phyloP scores from a whole-genome alignment of 2,329 filamentous ascomycete species.

The Ramularia collo-cygni region DNA sequence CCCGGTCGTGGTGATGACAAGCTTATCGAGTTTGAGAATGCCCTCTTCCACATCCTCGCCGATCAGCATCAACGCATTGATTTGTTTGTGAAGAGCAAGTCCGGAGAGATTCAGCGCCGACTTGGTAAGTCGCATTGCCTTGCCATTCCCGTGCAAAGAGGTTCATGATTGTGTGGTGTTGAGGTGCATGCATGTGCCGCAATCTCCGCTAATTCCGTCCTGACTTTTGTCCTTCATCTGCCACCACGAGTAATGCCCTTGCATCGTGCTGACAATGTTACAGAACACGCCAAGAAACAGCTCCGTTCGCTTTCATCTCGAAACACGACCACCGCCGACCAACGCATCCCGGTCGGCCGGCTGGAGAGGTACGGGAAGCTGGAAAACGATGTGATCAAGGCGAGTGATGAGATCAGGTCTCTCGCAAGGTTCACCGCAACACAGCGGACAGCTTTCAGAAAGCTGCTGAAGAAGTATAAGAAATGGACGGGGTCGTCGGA shows the following conservation, averaged over 20 bases:
- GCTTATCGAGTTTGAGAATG: constrained; percentile 58
- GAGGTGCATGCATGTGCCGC: constrained; percentile 1
- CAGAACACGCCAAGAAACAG: constrained; percentile 25
- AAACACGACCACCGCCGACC: constrained; percentile 15
- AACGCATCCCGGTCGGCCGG: constrained; percentile 37
- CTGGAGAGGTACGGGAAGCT: constrained; percentile 46
- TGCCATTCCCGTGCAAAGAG: background rate
- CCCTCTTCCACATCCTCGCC: constrained; percentile 64
- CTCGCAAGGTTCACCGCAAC: constrained; percentile 66
- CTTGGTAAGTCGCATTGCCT: constrained; percentile 47
- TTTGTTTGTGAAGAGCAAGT: constrained; percentile 73
- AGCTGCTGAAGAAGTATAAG: constrained; percentile 80
- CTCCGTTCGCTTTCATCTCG: constrained; percentile 22
- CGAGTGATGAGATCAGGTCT: constrained; percentile 64
- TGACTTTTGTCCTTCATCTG: no score
- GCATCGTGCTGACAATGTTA: constrained; percentile 4
- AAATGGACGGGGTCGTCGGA: constrained; percentile 74
- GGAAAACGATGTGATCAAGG: constrained; percentile 47
- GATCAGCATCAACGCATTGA: constrained; percentile 70
- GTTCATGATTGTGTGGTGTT: background rate
- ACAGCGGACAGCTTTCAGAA: constrained; percentile 69
- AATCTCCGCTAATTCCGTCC: constrained; percentile 7
- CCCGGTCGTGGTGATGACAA: constrained; percentile 54
- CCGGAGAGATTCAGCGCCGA: constrained; percentile 66
- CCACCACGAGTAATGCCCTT: no score